These are phyloP conservation scores for Desmodesmus armatus DNA, from an alignment of 139 green algal genomes.

Conservation along the genomic window DNA sequence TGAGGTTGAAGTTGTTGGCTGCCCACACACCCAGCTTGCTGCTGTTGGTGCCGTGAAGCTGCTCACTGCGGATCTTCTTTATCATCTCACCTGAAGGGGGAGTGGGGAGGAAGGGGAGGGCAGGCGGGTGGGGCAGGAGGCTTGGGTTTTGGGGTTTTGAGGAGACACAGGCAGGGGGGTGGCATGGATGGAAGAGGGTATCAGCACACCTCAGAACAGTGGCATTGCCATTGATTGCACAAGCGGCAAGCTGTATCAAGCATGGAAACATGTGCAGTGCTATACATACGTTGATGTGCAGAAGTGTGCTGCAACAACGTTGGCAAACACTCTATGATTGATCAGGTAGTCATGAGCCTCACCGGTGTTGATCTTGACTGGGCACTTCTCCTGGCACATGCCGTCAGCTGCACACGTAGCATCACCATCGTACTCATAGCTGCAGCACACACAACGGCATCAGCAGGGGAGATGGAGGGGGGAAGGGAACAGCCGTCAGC, in stretches of 20 bases:
- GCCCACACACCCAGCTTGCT: conserved; percentile 54
- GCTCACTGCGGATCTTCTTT: conserved; percentile 34
- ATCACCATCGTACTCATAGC: conserved; percentile 79
- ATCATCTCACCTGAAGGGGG: conserved; percentile 39
- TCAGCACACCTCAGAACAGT: no score
- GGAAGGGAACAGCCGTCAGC: no score
- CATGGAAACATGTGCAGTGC: no score
- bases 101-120: no score
- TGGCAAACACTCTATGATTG: conserved; percentile 48
- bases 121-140: no score
- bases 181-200: no score
- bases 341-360: no score
- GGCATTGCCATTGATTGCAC: no score
- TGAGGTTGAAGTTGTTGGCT: conserved; percentile 85
- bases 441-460: no score
- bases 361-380: conserved; percentile 99
- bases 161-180: no score
- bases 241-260: no score
- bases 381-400: conserved; percentile 99
- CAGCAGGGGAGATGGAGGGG: background rate
- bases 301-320: conserved; percentile 15
- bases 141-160: no score
- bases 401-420: conserved; percentile 95
- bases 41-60: background rate
- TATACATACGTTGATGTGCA: background rate